These are phyloP conservation scores for Penicillium pulvis DNA, from an alignment of 495 filamentous ascomycete genomes.

Conservation along the genomic window DNA sequence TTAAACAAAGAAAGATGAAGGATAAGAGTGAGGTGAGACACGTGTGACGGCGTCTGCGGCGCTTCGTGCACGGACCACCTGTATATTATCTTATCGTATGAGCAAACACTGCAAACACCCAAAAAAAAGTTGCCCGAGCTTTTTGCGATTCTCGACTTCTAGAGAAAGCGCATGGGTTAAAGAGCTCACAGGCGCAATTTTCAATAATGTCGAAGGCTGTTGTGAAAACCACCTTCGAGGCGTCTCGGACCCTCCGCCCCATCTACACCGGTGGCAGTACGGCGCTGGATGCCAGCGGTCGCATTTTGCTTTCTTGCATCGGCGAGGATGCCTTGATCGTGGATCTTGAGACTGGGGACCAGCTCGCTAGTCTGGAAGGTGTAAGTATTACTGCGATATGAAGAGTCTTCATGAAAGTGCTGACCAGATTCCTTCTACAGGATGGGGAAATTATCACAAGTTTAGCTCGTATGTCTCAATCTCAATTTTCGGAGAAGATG, in stretches of 20 bases:
- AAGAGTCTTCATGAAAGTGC: background rate
- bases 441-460: constrained; percentile 93
- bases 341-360: constrained; percentile 77
- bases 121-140: constrained; percentile 44
- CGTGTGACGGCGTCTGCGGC: constrained; percentile 23
- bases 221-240: constrained; percentile 84
- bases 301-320: constrained; percentile 80
- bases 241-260: constrained; percentile 77
- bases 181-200: constrained; percentile 24
- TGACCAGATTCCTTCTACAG: constrained; percentile 47
- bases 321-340: constrained; percentile 89
- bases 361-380: constrained; percentile 85
- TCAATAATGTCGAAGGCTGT: constrained; percentile 50
- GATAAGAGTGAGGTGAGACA: background rate
- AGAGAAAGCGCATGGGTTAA: constrained; percentile 15
- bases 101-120: constrained; percentile 43
- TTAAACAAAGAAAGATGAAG: background rate
- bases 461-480: constrained; percentile 63
- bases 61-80: constrained; percentile 28
- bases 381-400: constrained; percentile 46
- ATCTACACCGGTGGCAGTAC: constrained; percentile 92
- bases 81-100: constrained; percentile 27
- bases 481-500: background rate
- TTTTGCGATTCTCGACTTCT: constrained; percentile 25
- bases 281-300: constrained; percentile 77